Base-by-base conservation (phyloP, 306 rosid species). In the Acacia confusa region DNA sequence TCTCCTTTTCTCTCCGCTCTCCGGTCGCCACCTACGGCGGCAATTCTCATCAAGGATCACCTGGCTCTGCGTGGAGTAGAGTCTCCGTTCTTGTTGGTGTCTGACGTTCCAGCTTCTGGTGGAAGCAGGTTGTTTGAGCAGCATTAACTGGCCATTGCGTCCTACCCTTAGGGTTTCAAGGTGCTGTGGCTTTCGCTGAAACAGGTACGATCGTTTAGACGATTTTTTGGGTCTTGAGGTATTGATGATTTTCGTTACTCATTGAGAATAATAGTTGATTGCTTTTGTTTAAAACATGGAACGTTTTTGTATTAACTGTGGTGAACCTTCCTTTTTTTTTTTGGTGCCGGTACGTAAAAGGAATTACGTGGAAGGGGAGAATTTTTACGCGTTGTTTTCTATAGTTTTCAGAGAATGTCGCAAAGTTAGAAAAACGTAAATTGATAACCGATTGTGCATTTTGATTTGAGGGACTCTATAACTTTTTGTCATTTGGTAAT, bases 141-240 rank as follows among this genome's bases (percentile, higher is more conserved):
- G 74, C 36, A 70, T 70, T 70, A 69, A 15, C 5, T 38, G 50
- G 48, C 52, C 40, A 10, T 40, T 69, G 30, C 19, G 7, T 38
- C 32, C 32, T 20, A 38, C 74, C 11, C 74, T 53, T 70, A 70
- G 74, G 74, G 74, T 70, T 70, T 70, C 12, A 70, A 70, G 34
- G 20, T 41, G n/a, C 74, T 41, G 9, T 36, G 34, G 13, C 16
- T 40, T 41, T 41, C 53, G 2, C 74, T 70, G 20, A 40, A 5
- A 22, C n/a, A 70, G 36, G 74, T 41, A 70, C 12, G 27, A 70
- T 70, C 74, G 7, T 22, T 10, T 24, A 70, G 9, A 20, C 50
- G 9, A 55, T 12, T 5, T 67, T 9, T 11, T 14, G 40, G 30
- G 48, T 70, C 6, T 41, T 13, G 34, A 4, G 32, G 6, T 70